A percentile compares a stretch with the other conserved stretches of the same genome.
phyloP scores from a whole-genome alignment of 2,329 filamentous ascomycete genomes.

The Alternaria metachromatica region DNA sequence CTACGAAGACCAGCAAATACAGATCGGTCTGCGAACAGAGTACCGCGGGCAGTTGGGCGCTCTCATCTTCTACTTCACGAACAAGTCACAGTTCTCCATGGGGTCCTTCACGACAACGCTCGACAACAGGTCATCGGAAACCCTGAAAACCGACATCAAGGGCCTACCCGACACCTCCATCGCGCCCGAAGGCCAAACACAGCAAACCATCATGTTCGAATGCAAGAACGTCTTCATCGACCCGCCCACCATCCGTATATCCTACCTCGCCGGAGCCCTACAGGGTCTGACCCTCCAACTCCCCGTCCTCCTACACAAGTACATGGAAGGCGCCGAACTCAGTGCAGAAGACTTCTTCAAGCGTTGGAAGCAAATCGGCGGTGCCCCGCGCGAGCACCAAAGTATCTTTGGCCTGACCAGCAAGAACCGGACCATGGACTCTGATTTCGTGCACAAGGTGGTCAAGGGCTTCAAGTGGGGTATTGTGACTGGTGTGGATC shows the following conservation, averaged over 20 bases:
- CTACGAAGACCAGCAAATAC: slow-evolving; percentile 93
- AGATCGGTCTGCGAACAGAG: slow-evolving; percentile 89
- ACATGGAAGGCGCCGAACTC: slow-evolving; percentile 91
- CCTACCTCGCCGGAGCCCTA: slow-evolving; percentile 90
- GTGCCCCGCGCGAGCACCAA: slow-evolving; percentile 84
- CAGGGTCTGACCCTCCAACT: slow-evolving; percentile 92
- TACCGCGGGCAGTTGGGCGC: slow-evolving; percentile 96
- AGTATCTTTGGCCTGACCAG: slow-evolving; percentile 76
- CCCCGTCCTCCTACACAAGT: slow-evolving; percentile 89
- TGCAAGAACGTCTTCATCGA: slow-evolving; percentile 80
- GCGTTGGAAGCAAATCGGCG: slow-evolving; percentile 98
- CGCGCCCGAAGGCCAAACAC: slow-evolving; percentile 75
- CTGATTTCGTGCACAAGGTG: slow-evolving; percentile 72
- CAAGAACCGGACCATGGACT: slow-evolving; percentile 69
- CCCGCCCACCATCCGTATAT: slow-evolving; percentile 89
- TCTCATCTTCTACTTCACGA: slow-evolving; percentile 93
- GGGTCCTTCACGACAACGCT: slow-evolving; percentile 93
- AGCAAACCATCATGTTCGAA: slow-evolving; percentile 96
- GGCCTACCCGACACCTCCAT: slow-evolving; percentile 85
- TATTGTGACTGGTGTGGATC: slow-evolving; percentile 83
- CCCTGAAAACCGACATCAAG: slow-evolving; percentile 85
- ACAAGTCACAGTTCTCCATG: slow-evolving; percentile 85
- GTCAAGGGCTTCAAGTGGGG: slow-evolving; percentile 91
- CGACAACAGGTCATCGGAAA: slow-evolving; percentile 72
- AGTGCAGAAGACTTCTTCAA: slow-evolving; percentile 96